Percentiles rank a stretch among this genome's conserved stretches.
Conservation (phyloP, 371 early-diverging fungal genomes). For the Syncephalastrum monosporum region DNA sequence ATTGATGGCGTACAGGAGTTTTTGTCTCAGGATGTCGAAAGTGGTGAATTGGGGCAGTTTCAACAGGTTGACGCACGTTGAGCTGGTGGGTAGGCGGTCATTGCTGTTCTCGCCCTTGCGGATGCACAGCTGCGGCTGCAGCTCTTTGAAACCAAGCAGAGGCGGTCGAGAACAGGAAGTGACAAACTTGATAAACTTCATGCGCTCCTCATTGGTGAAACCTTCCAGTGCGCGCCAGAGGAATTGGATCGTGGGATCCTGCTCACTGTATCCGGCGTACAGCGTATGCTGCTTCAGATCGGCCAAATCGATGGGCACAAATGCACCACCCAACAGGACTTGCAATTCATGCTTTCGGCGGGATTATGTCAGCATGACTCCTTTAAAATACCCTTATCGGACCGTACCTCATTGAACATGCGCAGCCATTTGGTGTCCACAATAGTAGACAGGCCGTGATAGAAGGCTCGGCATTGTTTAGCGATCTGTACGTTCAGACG, state of each 20-base stretch:
- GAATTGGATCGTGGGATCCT: constrained; percentile 69
- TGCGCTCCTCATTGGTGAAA: constrained; percentile 65
- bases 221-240: constrained; percentile 83
- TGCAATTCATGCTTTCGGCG: constrained; percentile 75
- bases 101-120: constrained; percentile 64
- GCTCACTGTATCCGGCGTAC: constrained; percentile 76
- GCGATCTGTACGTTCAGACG: constrained; percentile 79
- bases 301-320: constrained; percentile 70
- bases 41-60: constrained; percentile 84
- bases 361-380: not conserved
- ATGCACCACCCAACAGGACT: constrained; percentile 84
- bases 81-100: constrained; percentile 75
- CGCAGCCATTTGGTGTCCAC: constrained; percentile 75
- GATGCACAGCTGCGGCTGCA: constrained; percentile 78
- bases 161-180: constrained; percentile 94
- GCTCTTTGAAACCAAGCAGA: constrained; percentile 83
- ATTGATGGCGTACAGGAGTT: constrained; percentile 85
- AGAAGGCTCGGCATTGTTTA: constrained; percentile 83
- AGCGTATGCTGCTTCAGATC: constrained; percentile 79
- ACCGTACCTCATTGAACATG: constrained; percentile 70
- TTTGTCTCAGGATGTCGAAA: constrained; percentile 57
- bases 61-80: constrained; percentile 93
- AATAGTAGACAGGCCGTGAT: constrained; percentile 78
- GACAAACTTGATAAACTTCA: constrained; percentile 82
- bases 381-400: not conserved